phyloP scores from a whole-genome alignment of 169 alveolate species.

The Plasmodium yoelii region DNA sequence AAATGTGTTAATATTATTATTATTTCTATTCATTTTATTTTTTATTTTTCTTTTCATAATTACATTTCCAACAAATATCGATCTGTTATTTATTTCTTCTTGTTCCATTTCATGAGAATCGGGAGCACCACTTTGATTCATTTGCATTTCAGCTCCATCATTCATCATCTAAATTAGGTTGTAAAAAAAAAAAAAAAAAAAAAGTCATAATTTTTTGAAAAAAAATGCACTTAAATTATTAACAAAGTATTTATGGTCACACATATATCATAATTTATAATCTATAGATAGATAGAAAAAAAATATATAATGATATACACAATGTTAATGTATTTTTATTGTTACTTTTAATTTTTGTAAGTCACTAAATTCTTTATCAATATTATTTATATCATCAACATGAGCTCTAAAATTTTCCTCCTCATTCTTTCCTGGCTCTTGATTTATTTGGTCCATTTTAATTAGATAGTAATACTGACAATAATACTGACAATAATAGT shows the following conservation, averaged over 20 bases:
- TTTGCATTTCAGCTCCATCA: constrained; percentile 75
- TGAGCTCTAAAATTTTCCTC: constrained; percentile 52
- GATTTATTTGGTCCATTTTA: constrained; percentile 51
- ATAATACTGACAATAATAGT: no score
- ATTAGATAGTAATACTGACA: no score
- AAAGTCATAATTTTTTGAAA: not conserved
- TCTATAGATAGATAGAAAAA: no score
- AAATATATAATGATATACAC: not conserved
- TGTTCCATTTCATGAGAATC: constrained; percentile 75
- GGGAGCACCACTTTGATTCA: constrained; percentile 41
- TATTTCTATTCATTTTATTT: not conserved
- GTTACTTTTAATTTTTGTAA: constrained; percentile 68
- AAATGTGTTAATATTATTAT: not conserved
- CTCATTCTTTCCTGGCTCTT: constrained; percentile 31
- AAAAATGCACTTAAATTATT: not conserved
- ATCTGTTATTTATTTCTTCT: constrained; percentile 86
- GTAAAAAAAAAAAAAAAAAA: constrained; percentile 1
- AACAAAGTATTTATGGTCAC: no score
- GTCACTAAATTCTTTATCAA: constrained; percentile 72
- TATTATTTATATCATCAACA: constrained; percentile 63
- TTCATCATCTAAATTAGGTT: constrained; percentile 58
- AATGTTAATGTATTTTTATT: not conserved
- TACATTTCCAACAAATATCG: constrained; percentile 87
- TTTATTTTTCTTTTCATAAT: no score
- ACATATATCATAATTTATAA: no score